Base-by-base conservation (phyloP, 495 filamentous ascomycete genomes). In the Opeltia flavorubescens region DNA sequence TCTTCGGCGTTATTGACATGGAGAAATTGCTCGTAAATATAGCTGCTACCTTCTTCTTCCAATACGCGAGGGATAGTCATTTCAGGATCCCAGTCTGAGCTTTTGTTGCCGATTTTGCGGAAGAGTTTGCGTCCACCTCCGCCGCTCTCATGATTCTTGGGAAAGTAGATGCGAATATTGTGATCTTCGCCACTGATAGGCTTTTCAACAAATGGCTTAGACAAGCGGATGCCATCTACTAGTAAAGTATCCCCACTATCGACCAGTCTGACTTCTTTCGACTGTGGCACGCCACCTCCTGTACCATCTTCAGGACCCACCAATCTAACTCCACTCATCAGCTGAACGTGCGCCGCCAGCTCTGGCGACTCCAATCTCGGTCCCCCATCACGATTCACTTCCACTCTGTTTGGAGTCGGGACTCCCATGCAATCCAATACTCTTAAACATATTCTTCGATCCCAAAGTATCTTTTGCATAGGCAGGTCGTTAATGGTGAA, bases 391-490 rank as follows among this genome's bases (percentile, higher is more conserved):
- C 91, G 78, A 56, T 83, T 95, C 29, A 99, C 83, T 58, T 95
- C 89, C n/a, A 99, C 55, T 43, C 93, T 75, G 53, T 79, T 79
- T 1, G 93, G 91, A 0, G 88, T 94, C 2, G 85, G 81, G 1
- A 99, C 88, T 40, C 81, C 75, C 60, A 95, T 86, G 40, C 80
- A 75, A 60, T 96, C 91, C 42, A 99, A 66, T 27, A 99, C 83
- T 31, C 70, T 75, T 38, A 99, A 68, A 50, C 91, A 95, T 15
- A 95, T 68, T 34, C 91, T 79, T 24, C 91, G 78, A 64, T 99
- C 91, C 91, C 91, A 99, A 17, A 99, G 67, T 15, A 99, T 79
- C 66, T 91, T 93, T 62, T 99, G 91, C 91, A 99, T 95, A 2
- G 85, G 85, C 43, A 99, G 65, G 56, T 99, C 89, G 63, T 99